A percentile compares a stretch with the other conserved stretches of the same genome.
Conservation (phyloP, 805 yeast species). For the Candida insectorum region DNA sequence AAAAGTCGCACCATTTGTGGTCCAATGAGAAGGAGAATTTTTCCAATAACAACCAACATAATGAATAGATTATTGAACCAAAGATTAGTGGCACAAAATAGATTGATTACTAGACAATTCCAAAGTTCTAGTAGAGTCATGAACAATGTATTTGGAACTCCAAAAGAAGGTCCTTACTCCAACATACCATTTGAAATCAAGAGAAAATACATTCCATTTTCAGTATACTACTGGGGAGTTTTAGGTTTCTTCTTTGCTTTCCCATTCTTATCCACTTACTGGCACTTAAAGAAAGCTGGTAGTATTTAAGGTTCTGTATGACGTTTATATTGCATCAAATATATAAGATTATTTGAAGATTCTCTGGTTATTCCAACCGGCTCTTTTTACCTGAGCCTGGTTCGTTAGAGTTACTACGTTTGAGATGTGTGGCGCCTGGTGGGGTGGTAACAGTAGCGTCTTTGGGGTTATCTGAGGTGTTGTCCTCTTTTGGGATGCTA, state of each 20-base stretch:
- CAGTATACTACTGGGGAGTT: constrained; percentile 76
- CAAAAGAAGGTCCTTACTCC: constrained; percentile 70
- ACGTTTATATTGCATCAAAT: too few species aligned
- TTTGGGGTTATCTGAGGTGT: too few species aligned
- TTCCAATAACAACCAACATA: constrained; percentile 1
- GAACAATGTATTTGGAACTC: constrained; percentile 36
- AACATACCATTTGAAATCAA: constrained; percentile 94
- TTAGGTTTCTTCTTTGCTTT: constrained; percentile 47
- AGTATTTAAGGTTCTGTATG: constrained; percentile 5
- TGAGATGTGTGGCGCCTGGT: too few species aligned
- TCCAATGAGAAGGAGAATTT: not conserved
- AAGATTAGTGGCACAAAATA: constrained; percentile 8
- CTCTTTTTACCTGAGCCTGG: too few species aligned
- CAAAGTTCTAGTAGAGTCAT: constrained; percentile 41
- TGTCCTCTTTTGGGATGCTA: too few species aligned
- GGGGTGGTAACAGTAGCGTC: too few species aligned
- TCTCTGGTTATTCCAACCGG: too few species aligned
- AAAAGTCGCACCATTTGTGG: constrained; percentile 4
- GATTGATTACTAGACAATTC: constrained; percentile 32
- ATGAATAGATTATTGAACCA: constrained; percentile 12
- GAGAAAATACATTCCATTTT: constrained; percentile 82
- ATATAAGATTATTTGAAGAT: too few species aligned
- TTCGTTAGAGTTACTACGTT: too few species aligned
- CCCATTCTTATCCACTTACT: constrained; percentile 77
- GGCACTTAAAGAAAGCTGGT: constrained; percentile 89